A percentile compares a stretch with the other conserved stretches of the same genome.
Conservation (phyloP, 345 rosid species). For the Zanthoxylum bungeanum region DNA sequence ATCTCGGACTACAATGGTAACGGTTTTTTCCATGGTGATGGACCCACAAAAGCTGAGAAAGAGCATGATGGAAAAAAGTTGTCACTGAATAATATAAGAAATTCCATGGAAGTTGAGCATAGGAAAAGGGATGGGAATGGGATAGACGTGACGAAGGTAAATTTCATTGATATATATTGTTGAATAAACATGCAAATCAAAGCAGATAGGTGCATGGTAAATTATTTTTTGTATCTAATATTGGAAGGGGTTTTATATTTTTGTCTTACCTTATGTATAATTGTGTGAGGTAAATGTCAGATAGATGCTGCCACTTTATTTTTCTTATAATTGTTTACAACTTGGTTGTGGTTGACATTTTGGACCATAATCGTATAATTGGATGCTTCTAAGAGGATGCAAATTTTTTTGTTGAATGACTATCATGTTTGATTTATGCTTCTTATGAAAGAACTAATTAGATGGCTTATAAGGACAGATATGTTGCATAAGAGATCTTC, state of each 20-base stretch:
- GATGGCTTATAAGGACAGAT: constrained; percentile 17
- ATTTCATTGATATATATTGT: neutral
- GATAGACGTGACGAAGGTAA: constrained; percentile 28
- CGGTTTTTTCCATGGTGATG: constrained; percentile 20
- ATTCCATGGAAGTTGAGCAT: constrained; percentile 27
- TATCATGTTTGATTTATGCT: constrained; percentile 6
- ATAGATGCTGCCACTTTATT: neutral
- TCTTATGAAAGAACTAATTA: constrained; percentile 15
- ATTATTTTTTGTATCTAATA: neutral
- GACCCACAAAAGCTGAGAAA: constrained; percentile 27
- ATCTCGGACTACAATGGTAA: constrained; percentile 29
- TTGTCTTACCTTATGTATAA: neutral
- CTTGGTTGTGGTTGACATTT: constrained; percentile 8
- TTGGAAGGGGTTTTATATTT: neutral
- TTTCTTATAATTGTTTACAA: neutral
- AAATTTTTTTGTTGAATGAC: constrained; percentile 5
- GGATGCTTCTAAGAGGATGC: constrained; percentile 5
- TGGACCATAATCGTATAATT: neutral
- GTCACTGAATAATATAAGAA: constrained; percentile 18
- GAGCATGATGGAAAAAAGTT: constrained; percentile 29
- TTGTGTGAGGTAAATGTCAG: neutral
- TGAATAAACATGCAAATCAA: neutral
- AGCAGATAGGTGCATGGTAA: neutral
- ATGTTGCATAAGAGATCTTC: constrained; percentile 10
- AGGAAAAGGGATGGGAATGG: too few species aligned